A percentile compares a stretch with the other conserved stretches of the same genome.
phyloP scores from a whole-genome alignment of 2,329 filamentous ascomycete species.

The Fusarium floridanum region DNA sequence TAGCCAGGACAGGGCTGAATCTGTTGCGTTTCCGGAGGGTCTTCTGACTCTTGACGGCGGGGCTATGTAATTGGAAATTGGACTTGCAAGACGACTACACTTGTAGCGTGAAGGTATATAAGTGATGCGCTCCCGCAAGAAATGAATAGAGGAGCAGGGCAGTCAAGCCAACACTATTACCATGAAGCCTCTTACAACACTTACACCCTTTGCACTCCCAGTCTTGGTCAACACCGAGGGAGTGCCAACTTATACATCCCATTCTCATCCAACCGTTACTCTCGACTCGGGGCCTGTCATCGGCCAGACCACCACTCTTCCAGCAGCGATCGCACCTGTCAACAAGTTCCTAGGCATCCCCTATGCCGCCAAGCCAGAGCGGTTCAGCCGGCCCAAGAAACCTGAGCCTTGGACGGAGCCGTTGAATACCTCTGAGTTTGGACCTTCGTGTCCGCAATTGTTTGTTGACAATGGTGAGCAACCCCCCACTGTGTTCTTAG shows the following conservation, averaged over 20 bases:
- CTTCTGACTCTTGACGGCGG: not conserved
- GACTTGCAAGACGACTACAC: too few relatives aligned
- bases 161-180: not conserved
- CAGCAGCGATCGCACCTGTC: constrained; percentile 23
- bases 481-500: too few relatives aligned
- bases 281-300: constrained; percentile 35
- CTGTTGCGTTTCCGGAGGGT: too few relatives aligned
- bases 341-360: constrained; percentile 43
- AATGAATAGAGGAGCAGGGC: too few relatives aligned
- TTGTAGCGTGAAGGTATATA: not conserved
- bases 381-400: constrained; percentile 29
- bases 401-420: constrained; percentile 32
- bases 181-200: constrained; percentile 22
- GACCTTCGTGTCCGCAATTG: constrained; percentile 35
- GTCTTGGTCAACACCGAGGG: constrained; percentile 1
- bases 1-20: not conserved
- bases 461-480: constrained; percentile 29
- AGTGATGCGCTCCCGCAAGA: not conserved
- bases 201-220: constrained; percentile 7
- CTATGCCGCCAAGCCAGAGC: constrained; percentile 31
- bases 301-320: constrained; percentile 31
- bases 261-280: constrained; percentile 18
- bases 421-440: constrained; percentile 25
- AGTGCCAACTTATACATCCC: not conserved
- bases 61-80: not conserved